Evolutionary conservation across 345 rosid genomes (phyloP).

Genomic region (Brassica nigra): DNA sequence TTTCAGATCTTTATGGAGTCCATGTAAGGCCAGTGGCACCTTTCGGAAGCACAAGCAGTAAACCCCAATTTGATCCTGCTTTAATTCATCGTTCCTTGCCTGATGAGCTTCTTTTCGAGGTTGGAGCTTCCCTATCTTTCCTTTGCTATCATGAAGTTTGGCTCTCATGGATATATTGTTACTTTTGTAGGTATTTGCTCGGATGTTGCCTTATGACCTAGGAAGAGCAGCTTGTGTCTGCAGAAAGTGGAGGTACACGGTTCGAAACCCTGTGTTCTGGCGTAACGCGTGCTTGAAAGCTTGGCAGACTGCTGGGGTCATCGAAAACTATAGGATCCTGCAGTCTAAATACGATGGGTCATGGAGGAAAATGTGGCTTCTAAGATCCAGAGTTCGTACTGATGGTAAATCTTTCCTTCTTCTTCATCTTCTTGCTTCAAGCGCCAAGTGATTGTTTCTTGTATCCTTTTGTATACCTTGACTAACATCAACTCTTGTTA

Average conservation of each 20-base stretch:
- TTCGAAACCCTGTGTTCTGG: constrained; percentile 91
- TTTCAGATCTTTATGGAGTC: constrained; percentile 82
- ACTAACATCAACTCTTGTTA: background rate
- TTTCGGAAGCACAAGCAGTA: constrained; percentile 70
- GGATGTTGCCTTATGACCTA: constrained; percentile 78
- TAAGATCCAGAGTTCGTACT: constrained; percentile 85
- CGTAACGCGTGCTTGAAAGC: constrained; percentile 89
- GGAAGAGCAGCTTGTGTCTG: constrained; percentile 93
- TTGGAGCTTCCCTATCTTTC: constrained; percentile 22
- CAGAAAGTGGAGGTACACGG: constrained; percentile 88
- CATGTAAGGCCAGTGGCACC: constrained; percentile 88
- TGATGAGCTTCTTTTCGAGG: constrained; percentile 94
- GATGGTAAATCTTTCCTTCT: constrained; percentile 59
- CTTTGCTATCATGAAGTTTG: background rate
- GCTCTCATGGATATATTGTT: constrained; percentile 16
- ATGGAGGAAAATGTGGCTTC: constrained; percentile 99
- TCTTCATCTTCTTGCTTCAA: background rate
- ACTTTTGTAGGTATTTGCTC: constrained; percentile 68
- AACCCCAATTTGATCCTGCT: constrained; percentile 64
- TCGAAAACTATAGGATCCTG: constrained; percentile 78
- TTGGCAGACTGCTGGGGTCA: constrained; percentile 91
- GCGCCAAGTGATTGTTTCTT: background rate
- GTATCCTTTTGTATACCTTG: background rate
- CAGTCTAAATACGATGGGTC: constrained; percentile 84
- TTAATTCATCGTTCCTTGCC: constrained; percentile 80